phyloP scores from a whole-genome alignment of 129 eudicot species.

The Logfia minima region DNA sequence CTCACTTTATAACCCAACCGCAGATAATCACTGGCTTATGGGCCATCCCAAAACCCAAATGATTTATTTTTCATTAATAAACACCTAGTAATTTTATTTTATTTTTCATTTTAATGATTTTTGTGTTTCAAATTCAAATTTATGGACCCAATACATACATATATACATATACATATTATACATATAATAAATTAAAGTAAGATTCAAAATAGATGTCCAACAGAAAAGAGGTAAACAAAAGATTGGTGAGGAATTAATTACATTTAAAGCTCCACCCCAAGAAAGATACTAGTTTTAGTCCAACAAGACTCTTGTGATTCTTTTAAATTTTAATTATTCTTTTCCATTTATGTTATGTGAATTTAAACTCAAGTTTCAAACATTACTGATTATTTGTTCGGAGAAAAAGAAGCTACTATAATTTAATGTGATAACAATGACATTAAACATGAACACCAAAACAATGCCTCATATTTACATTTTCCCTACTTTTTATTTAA shows the following conservation, averaged over 20 bases:
- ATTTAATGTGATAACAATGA: not conserved
- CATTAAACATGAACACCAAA: not conserved
- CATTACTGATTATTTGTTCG: not conserved
- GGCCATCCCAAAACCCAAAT: not conserved
- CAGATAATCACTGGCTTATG: constrained; percentile 6
- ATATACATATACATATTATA: not conserved
- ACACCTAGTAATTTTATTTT: not conserved
- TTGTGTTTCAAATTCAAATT: constrained; percentile 15
- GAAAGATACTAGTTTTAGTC: constrained; percentile 33
- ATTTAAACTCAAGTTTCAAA: not conserved
- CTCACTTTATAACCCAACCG: constrained; percentile 8
- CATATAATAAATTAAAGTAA: constrained; percentile 4
- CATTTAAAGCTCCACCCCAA: constrained; percentile 42
- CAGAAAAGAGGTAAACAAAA: constrained; percentile 40
- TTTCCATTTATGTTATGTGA: not conserved
- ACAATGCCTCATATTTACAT: not conserved
- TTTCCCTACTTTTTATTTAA: not conserved
- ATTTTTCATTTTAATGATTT: not conserved
- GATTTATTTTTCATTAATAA: not conserved
- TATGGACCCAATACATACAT: constrained; percentile 13
- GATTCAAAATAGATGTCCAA: constrained; percentile 27
- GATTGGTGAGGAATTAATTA: constrained; percentile 43
- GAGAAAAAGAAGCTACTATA: too few relatives aligned
- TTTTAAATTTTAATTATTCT: constrained; percentile 15
- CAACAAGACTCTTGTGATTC: constrained; percentile 42